Base-by-base conservation (phyloP, 73 alveolate species). In the Paramecium bursaria region DNA sequence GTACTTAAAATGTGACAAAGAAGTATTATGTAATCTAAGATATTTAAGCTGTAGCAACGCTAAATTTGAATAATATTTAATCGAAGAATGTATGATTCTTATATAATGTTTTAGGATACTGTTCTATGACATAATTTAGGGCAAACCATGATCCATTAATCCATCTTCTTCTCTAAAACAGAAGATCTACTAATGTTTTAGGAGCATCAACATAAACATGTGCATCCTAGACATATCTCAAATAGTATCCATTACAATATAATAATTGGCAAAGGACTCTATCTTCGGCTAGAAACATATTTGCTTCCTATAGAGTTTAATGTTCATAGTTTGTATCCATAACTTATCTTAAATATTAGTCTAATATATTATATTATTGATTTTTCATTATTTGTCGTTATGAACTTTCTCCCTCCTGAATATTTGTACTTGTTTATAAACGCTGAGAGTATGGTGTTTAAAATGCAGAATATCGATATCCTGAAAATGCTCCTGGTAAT, bases 271-370 rank as follows among this genome's bases (percentile, higher is more conserved):
- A 85, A 49, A 91, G 74, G 14, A 89, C 88, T 53, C 96, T 55
- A 47, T 91, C 94, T 52, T 89, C 96, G n/a, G 96, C 96, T 15
- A 89, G 61, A 48, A 54, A 91, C 88, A 85, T 86, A 51, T 91
- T 91, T 7, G 76, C 74, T 49, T 79, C 89, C 11, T 46, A 19
- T 13, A 79, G 31, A 6, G 77, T 54, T 9, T 27, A 14, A 13
- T 46, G 35, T 54, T 53, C 19, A 42, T 53, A 79, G 25, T 79
- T 55, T 10, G 39, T 27, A 25, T 79, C 76, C 46, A 79, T 25
- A 23, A 79, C 76, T 79, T 79, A 54, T 61, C 57, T 79, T 25
- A 79, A 73, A 79, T 79, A 79, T 17, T 33, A 31, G 44, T 79
- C 50, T 5, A 53, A 46, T 17, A 79, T 79, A 17, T 53, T 31